Conservation (phyloP, 352 stramenopile species). For the Peronospora farinosa region DNA sequence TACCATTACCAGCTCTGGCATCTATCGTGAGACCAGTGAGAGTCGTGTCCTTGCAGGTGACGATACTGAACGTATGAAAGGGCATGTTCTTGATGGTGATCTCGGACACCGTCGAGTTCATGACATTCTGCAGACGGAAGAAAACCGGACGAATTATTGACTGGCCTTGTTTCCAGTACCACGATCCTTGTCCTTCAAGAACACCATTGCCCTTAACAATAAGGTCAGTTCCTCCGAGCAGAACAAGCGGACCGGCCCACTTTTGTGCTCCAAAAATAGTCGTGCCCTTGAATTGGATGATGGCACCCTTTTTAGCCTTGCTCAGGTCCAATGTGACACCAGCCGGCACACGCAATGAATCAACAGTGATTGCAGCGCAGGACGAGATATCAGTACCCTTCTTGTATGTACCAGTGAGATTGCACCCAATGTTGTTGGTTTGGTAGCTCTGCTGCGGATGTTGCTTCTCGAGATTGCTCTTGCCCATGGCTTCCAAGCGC, state of each 20-base stretch:
- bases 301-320: not conserved
- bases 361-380: not conserved
- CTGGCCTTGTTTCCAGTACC: conserved; percentile 30
- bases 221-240: not conserved
- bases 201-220: not conserved
- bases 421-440: not conserved
- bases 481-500: not conserved
- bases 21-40: not conserved
- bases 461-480: not conserved
- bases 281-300: not conserved
- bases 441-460: not conserved
- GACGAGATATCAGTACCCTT: not conserved
- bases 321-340: not conserved
- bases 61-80: conserved; percentile 29
- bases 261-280: not conserved
- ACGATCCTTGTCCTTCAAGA: not conserved
- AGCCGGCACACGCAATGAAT: not conserved
- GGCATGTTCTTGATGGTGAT: conserved; percentile 32
- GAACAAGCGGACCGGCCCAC: not conserved
- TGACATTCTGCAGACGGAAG: conserved; percentile 23
- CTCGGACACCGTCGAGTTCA: conserved; percentile 18
- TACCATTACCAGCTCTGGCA: not conserved
- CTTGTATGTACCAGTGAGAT: conserved; percentile 1
- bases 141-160: conserved; percentile 31
- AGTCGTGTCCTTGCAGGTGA: conserved; percentile 14